Evolutionary conservation across 805 yeast species (phyloP).

Genomic region (Yamadazyma tumulicola): DNA sequence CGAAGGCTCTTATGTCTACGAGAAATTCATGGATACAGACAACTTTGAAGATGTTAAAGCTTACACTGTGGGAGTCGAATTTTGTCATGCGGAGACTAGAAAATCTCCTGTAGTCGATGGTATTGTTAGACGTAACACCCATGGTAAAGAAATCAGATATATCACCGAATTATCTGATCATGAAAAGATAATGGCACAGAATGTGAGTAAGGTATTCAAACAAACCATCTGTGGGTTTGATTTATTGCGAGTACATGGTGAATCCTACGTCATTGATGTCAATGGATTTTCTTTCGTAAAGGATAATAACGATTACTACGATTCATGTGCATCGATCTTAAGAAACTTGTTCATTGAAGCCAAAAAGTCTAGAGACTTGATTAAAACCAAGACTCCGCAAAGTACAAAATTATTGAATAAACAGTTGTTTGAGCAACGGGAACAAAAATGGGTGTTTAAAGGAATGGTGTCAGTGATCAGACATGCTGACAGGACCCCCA

Average conservation of each 20-base stretch:
- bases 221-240: slow-evolving; percentile 98
- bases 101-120: slow-evolving; percentile 99
- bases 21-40: slow-evolving; percentile 95
- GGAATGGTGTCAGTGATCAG: slow-evolving; percentile 89
- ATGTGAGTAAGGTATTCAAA: slow-evolving; percentile 70
- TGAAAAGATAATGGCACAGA: slow-evolving; percentile 78
- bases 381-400: slow-evolving; percentile 36
- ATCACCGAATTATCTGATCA: slow-evolving; percentile 73
- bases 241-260: slow-evolving; percentile 80
- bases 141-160: slow-evolving; percentile 93
- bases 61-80: slow-evolving; percentile 87
- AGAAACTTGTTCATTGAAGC: slow-evolving; percentile 67
- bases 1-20: slow-evolving; percentile 88
- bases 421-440: slow-evolving; percentile 51
- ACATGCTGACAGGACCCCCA: slow-evolving; percentile 98
- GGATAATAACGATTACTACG: slow-evolving; percentile 84
- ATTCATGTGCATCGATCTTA: slow-evolving; percentile 72
- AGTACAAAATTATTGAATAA: slow-evolving; percentile 31
- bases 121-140: slow-evolving; percentile 92
- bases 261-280: slow-evolving; percentile 92
- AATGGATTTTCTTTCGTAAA: slow-evolving; percentile 98
- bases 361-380: slow-evolving; percentile 36
- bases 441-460: slow-evolving; percentile 95
- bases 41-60: slow-evolving; percentile 98
- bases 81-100: slow-evolving; percentile 97